phyloP scores from a whole-genome alignment of 2,329 filamentous ascomycete species.

The Aspergillus flavus region DNA sequence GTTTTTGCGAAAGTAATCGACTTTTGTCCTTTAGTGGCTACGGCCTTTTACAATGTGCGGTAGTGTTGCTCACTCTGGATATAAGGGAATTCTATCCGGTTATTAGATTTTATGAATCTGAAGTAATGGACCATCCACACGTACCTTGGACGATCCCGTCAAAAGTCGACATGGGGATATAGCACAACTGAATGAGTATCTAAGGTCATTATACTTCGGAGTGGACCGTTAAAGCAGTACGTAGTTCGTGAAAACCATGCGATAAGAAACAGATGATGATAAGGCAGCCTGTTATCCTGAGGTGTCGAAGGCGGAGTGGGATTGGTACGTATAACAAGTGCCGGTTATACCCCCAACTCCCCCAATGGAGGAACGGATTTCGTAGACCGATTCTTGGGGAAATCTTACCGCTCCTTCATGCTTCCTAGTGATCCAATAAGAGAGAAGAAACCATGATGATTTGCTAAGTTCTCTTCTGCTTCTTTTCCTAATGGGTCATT shows the following conservation, averaged over 20 bases:
- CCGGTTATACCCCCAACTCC: not conserved
- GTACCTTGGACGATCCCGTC: constrained; percentile 62
- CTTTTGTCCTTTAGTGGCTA: constrained; percentile 43
- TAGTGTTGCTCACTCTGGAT: constrained; percentile 62
- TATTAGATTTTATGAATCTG: constrained; percentile 14
- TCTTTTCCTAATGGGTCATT: not conserved
- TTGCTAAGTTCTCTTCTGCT: not conserved
- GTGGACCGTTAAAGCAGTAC: not conserved
- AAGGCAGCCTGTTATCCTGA: not conserved
- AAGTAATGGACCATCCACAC: constrained; percentile 1
- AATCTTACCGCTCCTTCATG: not conserved
- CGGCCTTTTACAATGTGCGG: not conserved
- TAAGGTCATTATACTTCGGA: not conserved
- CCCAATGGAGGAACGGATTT: not conserved
- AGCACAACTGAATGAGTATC: not conserved
- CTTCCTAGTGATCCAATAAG: not conserved
- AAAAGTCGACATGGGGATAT: constrained; percentile 71
- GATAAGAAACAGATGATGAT: not conserved
- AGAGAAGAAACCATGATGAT: not conserved
- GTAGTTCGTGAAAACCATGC: not conserved
- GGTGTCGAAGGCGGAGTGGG: not conserved
- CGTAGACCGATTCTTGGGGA: not conserved
- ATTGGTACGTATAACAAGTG: not conserved
- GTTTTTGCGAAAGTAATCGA: constrained; percentile 77
- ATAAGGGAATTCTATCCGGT: constrained; percentile 68